A percentile compares a stretch with the other conserved stretches of the same genome.
Conservation (phyloP, 164 flowering plant genomes). For the Litsea cubeba region DNA sequence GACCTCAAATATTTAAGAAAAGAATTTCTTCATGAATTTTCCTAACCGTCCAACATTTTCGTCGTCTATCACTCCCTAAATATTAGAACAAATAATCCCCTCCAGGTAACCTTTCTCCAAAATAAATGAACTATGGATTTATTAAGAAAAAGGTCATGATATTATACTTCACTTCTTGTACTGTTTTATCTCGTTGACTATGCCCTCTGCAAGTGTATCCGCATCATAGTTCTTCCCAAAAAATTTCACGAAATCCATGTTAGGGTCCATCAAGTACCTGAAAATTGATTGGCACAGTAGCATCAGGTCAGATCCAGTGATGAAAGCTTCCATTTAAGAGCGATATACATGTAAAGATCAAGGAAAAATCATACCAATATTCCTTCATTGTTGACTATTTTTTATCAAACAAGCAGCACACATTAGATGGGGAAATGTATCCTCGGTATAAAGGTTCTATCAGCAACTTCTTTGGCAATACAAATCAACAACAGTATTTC, state of each 20-base stretch:
- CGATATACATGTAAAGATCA: not conserved
- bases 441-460: not conserved
- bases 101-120: too few species aligned
- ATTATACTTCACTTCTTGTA: slow-evolving; percentile 25
- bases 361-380: not conserved
- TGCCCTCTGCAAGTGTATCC: slow-evolving; percentile 69
- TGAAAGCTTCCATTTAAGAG: not conserved
- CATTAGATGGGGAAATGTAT: not conserved
- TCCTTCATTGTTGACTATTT: not conserved
- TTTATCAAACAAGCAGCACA: not conserved
- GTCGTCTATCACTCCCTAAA: too few species aligned
- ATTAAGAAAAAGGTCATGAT: not conserved
- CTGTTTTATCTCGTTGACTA: slow-evolving; percentile 68
- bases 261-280: slow-evolving; percentile 94
- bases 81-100: too few species aligned
- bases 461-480: not conserved
- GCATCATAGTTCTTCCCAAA: slow-evolving; percentile 88
- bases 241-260: slow-evolving; percentile 81
- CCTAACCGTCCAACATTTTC: too few species aligned
- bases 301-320: not conserved
- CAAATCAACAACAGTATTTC: not conserved
- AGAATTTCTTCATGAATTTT: too few species aligned
- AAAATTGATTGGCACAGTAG: slow-evolving; percentile 1
- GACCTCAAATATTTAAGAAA: too few species aligned
- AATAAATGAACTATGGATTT: too few species aligned